These are phyloP conservation scores for Larix kaempferi DNA, from an alignment of 75 land plant genomes.

Conservation along the genomic window DNA sequence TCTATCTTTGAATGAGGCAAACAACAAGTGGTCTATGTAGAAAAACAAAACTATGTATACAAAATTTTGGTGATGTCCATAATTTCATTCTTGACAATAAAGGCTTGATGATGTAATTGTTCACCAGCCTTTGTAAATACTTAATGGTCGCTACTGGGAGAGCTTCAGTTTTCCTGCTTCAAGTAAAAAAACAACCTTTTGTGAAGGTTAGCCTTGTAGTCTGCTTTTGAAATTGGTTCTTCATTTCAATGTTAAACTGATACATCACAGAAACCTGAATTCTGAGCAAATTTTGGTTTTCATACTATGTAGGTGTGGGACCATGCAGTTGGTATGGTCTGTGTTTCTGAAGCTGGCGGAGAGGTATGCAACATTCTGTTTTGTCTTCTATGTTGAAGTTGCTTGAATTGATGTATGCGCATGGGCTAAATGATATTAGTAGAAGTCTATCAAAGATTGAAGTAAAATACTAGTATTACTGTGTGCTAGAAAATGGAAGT, in stretches of 20 bases:
- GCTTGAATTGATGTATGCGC: no score
- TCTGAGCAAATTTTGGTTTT: not conserved
- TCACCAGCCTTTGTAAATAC: constrained; percentile 81
- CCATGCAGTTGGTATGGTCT: constrained; percentile 82
- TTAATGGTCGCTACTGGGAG: constrained; percentile 81
- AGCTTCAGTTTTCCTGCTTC: constrained; percentile 68
- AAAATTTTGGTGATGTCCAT: not conserved
- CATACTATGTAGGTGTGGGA: constrained; percentile 64
- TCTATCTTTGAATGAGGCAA: not conserved
- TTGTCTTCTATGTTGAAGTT: not conserved
- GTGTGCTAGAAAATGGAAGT: not conserved
- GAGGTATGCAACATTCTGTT: constrained; percentile 33
- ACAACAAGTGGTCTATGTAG: not conserved
- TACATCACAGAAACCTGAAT: not conserved
- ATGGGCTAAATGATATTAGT: no score
- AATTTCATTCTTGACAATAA: not conserved
- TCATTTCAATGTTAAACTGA: not conserved
- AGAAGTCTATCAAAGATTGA: not conserved
- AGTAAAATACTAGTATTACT: not conserved
- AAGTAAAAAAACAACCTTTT: constrained; percentile 19
- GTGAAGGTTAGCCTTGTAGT: constrained; percentile 48
- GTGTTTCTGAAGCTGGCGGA: constrained; percentile 90
- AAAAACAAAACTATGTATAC: not conserved
- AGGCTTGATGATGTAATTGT: not conserved
- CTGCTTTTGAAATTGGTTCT: not conserved